These are phyloP conservation scores for Isochrysis galbana DNA, from an alignment of 78 protist genomes.

Conservation along the genomic window DNA sequence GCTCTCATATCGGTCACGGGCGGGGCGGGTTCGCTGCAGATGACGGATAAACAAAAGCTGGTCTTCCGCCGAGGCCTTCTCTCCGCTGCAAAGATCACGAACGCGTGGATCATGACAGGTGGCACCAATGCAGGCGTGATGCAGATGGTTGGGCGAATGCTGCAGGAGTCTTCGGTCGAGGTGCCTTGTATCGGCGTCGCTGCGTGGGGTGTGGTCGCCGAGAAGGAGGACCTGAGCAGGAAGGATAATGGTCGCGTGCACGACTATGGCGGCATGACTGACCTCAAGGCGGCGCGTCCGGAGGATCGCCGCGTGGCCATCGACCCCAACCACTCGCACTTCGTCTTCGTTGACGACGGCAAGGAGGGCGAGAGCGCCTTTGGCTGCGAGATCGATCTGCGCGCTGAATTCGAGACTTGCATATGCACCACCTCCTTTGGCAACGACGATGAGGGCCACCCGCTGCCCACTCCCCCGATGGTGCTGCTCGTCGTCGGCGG, in stretches of 20 bases:
- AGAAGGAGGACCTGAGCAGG: background rate
- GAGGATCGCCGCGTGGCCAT: background rate
- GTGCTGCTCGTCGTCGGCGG: no score
- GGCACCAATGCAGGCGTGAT: background rate
- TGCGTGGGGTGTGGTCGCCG: constrained; percentile 1
- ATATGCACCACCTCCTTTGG: no score
- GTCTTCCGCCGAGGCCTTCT: background rate
- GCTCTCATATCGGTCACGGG: constrained; percentile 2
- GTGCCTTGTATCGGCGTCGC: background rate
- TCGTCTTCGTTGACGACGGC: background rate
- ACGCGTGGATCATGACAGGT: constrained; percentile 14
- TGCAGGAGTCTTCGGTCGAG: background rate
- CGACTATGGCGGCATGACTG: background rate
- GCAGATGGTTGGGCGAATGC: background rate
- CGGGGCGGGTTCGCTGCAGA: background rate
- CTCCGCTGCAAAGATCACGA: background rate
- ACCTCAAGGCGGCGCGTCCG: background rate
- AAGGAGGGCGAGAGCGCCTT: no score
- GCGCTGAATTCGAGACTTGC: no score
- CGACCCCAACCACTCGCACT: constrained; percentile 22
- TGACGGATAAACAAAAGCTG: background rate
- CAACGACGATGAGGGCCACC: no score
- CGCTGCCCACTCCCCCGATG: no score
- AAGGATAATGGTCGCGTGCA: background rate
- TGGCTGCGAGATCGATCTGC: no score